phyloP scores from a whole-genome alignment of 495 filamentous ascomycete species.

The Clavariopsis aquatica region DNA sequence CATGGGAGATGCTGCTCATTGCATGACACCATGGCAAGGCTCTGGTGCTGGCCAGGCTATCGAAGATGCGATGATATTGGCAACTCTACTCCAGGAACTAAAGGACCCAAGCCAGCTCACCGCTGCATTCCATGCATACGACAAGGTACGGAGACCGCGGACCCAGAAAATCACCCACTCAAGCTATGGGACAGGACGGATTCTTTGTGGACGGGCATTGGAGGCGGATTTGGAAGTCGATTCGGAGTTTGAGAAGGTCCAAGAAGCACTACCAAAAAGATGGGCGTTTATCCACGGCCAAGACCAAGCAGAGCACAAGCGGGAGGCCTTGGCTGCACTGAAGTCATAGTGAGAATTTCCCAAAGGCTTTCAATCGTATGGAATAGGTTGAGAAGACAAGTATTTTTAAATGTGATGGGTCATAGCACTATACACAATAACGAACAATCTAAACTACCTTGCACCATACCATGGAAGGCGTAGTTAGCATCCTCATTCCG shows the following conservation, averaged over 20 bases:
- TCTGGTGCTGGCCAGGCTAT: constrained; percentile 38
- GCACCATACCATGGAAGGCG: too few species aligned
- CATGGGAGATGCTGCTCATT: constrained; percentile 40
- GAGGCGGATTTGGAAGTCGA: background rate
- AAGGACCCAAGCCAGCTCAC: constrained; percentile 24
- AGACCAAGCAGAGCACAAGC: constrained; percentile 14
- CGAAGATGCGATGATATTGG: constrained; percentile 43
- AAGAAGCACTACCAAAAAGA: constrained; percentile 14
- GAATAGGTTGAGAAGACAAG: too few species aligned
- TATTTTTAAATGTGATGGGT: too few species aligned
- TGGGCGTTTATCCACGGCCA: constrained; percentile 15
- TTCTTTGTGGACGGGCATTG: constrained; percentile 15
- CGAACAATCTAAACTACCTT: too few species aligned
- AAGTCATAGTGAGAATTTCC: too few species aligned
- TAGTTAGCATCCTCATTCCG: too few species aligned
- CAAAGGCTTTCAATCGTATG: too few species aligned
- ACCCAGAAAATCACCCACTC: constrained; percentile 51
- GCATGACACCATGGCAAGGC: constrained; percentile 37
- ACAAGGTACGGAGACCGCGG: constrained; percentile 43
- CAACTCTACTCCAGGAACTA: constrained; percentile 24
- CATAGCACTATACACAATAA: too few species aligned
- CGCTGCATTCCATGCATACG: constrained; percentile 43
- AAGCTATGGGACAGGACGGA: constrained; percentile 9
- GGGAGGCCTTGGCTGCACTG: background rate
- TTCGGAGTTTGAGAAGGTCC: constrained; percentile 10